phyloP scores from a whole-genome alignment of 371 early-diverging fungal species.

The Mucor sp. region DNA sequence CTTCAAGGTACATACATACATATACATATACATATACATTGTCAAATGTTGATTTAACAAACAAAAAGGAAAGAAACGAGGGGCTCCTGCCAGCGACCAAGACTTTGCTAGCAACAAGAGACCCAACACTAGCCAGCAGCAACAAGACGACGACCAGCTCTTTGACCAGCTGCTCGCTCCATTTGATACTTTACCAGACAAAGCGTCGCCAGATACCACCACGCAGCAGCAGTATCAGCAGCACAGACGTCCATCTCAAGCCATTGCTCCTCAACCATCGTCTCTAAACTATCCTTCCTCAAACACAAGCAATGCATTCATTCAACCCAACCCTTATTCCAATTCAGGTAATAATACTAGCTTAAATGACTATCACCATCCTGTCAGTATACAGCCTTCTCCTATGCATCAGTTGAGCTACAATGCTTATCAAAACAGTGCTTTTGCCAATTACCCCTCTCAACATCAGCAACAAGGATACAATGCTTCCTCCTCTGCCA shows the following conservation, averaged over 20 bases:
- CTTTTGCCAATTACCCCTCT: neutral
- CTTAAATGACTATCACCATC: neutral
- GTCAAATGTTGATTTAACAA: neutral
- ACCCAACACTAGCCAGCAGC: neutral
- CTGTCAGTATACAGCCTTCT: constrained; percentile 9
- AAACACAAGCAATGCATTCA: neutral
- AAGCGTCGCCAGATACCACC: neutral
- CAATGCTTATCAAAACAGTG: neutral
- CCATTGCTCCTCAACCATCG: neutral
- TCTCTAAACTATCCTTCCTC: neutral
- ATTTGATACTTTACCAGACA: constrained; percentile 8
- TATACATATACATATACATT: neutral
- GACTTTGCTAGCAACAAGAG: neutral
- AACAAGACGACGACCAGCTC: constrained; percentile 15
- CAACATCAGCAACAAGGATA: constrained; percentile 2
- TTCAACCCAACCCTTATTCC: neutral
- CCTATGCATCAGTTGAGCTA: neutral
- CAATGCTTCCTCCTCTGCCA: neutral
- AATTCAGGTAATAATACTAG: neutral
- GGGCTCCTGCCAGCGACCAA: neutral
- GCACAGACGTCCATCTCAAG: neutral
- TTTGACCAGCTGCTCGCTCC: constrained; percentile 18
- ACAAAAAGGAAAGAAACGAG: constrained; percentile 3
- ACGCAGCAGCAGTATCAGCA: no score
- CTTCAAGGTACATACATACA: neutral